Base-by-base conservation (phyloP, 768 basidiomycete genomes). In the Boletus vermiculosoides region DNA sequence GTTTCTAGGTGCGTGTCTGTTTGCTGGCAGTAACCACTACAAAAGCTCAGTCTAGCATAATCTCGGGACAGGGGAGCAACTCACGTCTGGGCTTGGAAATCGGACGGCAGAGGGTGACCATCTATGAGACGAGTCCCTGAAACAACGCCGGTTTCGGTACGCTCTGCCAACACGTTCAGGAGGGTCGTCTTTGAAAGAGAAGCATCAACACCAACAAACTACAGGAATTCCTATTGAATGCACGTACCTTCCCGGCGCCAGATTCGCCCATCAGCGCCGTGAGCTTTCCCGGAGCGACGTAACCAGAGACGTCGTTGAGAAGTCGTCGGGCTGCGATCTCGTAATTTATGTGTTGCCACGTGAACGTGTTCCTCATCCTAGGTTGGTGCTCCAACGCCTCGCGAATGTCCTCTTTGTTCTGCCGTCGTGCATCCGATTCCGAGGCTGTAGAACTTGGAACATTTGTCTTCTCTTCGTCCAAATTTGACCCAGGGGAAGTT, bases 21-120 rank as follows among this genome's bases (percentile, higher is more conserved):
- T 68, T 96, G 94, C 66, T 95, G 92, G 56, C 87, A 90, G 65
- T 93, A 95, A 0, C 90, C 92, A 47, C 85, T 88, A 52, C 20
- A 6, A n/a, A 23, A 20, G 5, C 1, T 47, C 13, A 30, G 10
- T 30, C 18, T 12, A 23, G 22, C 18, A 48, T 16, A 11, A 31
- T 23, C 15, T 23, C 12, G 1, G 0, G 23, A 18, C 12, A 31
- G n/a, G 3, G 9, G 16, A 23, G 7, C 8, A 0, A 55, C 68
- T 22, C 45, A 70, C 82, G 84, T 85, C 71, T 84, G 83, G 59
- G 83, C 75, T 67, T 79, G 74, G 66, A 81, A 84, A 52, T 84
- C 79, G 0, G 71, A 55, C 5, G 81, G 80, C 5, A 79, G 62
- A 22, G 72, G 53, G 8, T 75, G 69, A 2, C 79, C 72, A 66